phyloP scores from a whole-genome alignment of 2,329 filamentous ascomycete species.

The Acrodontium crateriforme region DNA sequence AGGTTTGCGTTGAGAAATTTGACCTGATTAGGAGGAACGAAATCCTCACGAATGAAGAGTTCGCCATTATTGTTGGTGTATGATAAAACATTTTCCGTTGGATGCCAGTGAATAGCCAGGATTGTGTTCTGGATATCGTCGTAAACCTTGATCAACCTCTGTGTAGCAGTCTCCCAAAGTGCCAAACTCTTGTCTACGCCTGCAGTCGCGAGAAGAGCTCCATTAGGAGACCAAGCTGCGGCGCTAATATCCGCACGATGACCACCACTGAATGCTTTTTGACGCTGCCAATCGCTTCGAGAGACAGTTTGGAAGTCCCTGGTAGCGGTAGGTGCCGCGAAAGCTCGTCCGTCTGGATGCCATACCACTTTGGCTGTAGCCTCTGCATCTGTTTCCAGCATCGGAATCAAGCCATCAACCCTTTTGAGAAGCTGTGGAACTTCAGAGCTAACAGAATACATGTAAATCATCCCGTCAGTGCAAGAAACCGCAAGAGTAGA shows the following conservation, averaged over 20 bases:
- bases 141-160: constrained; percentile 63
- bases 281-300: constrained; percentile 77
- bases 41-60: constrained; percentile 72
- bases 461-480: constrained; percentile 76
- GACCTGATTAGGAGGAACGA: constrained; percentile 39
- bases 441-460: constrained; percentile 70
- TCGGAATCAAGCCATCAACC: constrained; percentile 73
- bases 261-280: constrained; percentile 62
- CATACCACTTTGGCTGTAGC: constrained; percentile 63
- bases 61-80: constrained; percentile 91
- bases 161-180: constrained; percentile 82
- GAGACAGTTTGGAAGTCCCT: constrained; percentile 77
- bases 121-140: constrained; percentile 62
- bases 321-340: constrained; percentile 71
- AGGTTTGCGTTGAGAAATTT: constrained; percentile 36
- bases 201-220: constrained; percentile 61
- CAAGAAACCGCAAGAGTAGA: constrained; percentile 67
- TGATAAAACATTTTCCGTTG: constrained; percentile 71
- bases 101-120: constrained; percentile 81
- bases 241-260: constrained; percentile 79
- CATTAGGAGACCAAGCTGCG: constrained; percentile 87
- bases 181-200: constrained; percentile 49
- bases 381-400: constrained; percentile 63
- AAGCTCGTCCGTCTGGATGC: constrained; percentile 90
- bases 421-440: constrained; percentile 70